Evolutionary conservation across 1,139 yeast species (phyloP).

Genomic region (Protomyces lactucae-debilis): DNA sequence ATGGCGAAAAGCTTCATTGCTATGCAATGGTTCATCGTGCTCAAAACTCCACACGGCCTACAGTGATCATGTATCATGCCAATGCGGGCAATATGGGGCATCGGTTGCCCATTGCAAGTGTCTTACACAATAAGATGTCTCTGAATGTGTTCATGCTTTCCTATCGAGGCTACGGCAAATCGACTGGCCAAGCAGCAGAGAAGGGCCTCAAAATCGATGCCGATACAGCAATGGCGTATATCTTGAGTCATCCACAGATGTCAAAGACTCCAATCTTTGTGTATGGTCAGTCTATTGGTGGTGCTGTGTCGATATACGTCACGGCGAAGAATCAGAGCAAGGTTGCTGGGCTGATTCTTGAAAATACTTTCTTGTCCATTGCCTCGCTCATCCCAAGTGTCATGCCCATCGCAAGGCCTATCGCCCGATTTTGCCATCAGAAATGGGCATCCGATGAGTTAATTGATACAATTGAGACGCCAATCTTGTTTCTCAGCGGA

Average conservation of each 20-base stretch:
- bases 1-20: constrained; percentile 52
- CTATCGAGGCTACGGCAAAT: constrained; percentile 53
- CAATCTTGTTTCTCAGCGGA: constrained; percentile 70
- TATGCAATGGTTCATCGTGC: constrained; percentile 22
- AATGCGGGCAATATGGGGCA: constrained; percentile 98
- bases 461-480: constrained; percentile 53
- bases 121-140: constrained; percentile 59
- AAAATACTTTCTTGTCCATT: constrained; percentile 78
- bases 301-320: constrained; percentile 85
- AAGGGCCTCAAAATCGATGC: constrained; percentile 79
- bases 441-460: constrained; percentile 73
- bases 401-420: constrained; percentile 60
- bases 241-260: constrained; percentile 52
- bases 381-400: constrained; percentile 74
- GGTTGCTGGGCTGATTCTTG: constrained; percentile 64
- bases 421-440: constrained; percentile 66
- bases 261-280: constrained; percentile 55
- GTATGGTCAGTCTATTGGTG: constrained; percentile 90
- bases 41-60: constrained; percentile 46
- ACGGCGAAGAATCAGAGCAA: constrained; percentile 49
- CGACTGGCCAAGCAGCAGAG: constrained; percentile 76
- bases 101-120: constrained; percentile 72
- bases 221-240: constrained; percentile 59
- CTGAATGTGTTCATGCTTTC: constrained; percentile 54
- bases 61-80: constrained; percentile 76